Percentiles rank a stretch among this genome's conserved stretches.
Evolutionary conservation across 176 grass and related monocot species (phyloP).

Genomic region (Metroxylon sagu): DNA sequence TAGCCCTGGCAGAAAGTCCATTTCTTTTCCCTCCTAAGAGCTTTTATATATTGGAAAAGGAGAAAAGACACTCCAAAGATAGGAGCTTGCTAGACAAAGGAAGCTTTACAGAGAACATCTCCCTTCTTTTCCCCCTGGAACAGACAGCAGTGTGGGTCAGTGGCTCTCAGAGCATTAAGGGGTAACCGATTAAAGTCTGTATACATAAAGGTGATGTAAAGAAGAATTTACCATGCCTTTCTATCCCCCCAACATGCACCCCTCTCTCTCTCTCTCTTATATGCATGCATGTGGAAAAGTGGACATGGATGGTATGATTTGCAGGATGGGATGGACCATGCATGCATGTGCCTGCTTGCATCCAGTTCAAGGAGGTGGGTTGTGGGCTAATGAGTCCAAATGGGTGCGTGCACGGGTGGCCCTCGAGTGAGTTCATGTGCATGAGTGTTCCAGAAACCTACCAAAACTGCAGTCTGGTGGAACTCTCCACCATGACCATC

Average conservation of each 20-base stretch:
- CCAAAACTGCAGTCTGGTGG: too few species aligned
- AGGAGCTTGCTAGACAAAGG: constrained; percentile 66
- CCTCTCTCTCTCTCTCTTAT: background rate
- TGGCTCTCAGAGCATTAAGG: constrained; percentile 48
- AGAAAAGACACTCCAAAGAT: constrained; percentile 70
- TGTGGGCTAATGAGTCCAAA: too few species aligned
- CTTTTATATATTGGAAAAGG: constrained; percentile 44
- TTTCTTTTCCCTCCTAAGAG: too few species aligned
- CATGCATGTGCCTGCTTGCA: too few species aligned
- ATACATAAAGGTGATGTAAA: constrained; percentile 47
- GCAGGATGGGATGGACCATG: too few species aligned
- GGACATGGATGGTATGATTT: too few species aligned
- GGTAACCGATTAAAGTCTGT: constrained; percentile 58
- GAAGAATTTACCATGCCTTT: constrained; percentile 36
- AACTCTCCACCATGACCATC: too few species aligned
- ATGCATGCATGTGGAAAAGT: background rate
- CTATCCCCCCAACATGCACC: background rate
- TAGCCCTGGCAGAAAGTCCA: background rate
- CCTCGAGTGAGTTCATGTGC: too few species aligned
- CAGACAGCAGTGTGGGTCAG: constrained; percentile 17
- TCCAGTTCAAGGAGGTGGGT: too few species aligned
- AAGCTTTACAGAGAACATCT: constrained; percentile 87
- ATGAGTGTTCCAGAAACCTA: too few species aligned
- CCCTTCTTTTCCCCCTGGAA: constrained; percentile 27
- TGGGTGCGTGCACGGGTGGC: too few species aligned